Evolutionary conservation across 2,329 filamentous ascomycete genomes (phyloP), one percentile per base, ranked within the genome.

Genomic region (Metarhizium guizhouense): DNA sequence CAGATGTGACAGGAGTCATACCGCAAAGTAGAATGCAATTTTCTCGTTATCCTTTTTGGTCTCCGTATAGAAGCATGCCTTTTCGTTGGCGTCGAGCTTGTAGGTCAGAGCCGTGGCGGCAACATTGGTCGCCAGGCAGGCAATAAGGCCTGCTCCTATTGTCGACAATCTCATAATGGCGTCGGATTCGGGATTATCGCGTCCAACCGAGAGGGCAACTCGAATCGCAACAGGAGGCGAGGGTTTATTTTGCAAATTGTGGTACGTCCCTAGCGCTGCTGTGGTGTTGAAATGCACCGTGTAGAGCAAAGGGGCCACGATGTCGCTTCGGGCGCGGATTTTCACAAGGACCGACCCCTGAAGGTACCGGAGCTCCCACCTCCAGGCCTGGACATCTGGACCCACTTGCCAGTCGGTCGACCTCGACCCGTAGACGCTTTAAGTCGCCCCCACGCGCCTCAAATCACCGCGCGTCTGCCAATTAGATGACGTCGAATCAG

Each of bases 21-120:
- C 57, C 58, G 94, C 95, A 75, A 99, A 99, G 78, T 99, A 99
- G 70, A 99, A 99, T 52, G 94, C 92, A 63, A 99, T 80, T 82
- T 99, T 99, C 66, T 88, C 84, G 64, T 86, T 86, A 70, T 83
- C 81, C 69, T 88, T 83, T 61, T 91, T 84, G 55, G 93, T 86
- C 63, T 84, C 77, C 56, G 89, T 83, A 72, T 88, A 96, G 83
- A 99, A 99, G 78, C 94, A 99, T 58, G 94, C 90, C 74, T 89
- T 91, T 79, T 97, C 94, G 76, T 95, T 89, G 52, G 94, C 88
- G 53, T 80, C 76, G 50, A 99, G 80, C 74, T 92, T 90, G 79
- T 96, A 99, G 51, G 94, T 99, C 68, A 99, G 80, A 45, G 94
- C 92, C 4, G 94, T 99, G 42, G 90, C 91, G 54, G 88, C 85